Conservation (phyloP, 805 yeast species). For the Nakazawaea sp. region DNA sequence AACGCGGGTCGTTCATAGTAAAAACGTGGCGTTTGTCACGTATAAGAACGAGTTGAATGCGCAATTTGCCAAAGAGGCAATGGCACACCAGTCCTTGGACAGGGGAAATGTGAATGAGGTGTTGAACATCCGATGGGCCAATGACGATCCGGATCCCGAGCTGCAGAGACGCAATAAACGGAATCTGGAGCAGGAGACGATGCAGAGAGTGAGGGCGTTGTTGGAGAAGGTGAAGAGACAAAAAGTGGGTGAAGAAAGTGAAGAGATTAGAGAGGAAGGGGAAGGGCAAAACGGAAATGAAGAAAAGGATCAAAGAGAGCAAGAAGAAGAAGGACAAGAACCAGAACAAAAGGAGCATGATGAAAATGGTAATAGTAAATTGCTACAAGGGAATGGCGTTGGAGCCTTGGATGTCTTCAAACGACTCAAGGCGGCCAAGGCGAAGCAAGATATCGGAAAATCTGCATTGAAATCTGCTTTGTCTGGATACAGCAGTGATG, state of each 20-base stretch:
- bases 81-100: slow-evolving; percentile 70
- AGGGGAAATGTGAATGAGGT: slow-evolving; percentile 50
- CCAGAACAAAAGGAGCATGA: no score
- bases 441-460: slow-evolving; percentile 1
- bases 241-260: slow-evolving; percentile 16
- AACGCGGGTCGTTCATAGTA: slow-evolving; percentile 50
- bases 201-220: slow-evolving; percentile 42
- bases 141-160: slow-evolving; percentile 75
- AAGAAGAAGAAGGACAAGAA: no score
- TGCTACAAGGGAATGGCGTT: background rate
- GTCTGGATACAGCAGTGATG: slow-evolving; percentile 8
- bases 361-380: no score
- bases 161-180: slow-evolving; percentile 45
- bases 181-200: slow-evolving; percentile 43
- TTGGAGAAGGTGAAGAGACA: slow-evolving; percentile 25
- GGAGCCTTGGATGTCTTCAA: background rate
- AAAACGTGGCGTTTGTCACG: slow-evolving; percentile 75
- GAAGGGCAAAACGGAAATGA: background rate
- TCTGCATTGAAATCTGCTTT: background rate
- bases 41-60: slow-evolving; percentile 66
- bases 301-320: no score
- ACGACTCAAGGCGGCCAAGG: slow-evolving; percentile 1
- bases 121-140: slow-evolving; percentile 79
- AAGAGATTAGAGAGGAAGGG: slow-evolving; percentile 8
- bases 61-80: slow-evolving; percentile 93